phyloP scores from a whole-genome alignment of 805 yeast genomes.

The Yamadazyma endophytica region DNA sequence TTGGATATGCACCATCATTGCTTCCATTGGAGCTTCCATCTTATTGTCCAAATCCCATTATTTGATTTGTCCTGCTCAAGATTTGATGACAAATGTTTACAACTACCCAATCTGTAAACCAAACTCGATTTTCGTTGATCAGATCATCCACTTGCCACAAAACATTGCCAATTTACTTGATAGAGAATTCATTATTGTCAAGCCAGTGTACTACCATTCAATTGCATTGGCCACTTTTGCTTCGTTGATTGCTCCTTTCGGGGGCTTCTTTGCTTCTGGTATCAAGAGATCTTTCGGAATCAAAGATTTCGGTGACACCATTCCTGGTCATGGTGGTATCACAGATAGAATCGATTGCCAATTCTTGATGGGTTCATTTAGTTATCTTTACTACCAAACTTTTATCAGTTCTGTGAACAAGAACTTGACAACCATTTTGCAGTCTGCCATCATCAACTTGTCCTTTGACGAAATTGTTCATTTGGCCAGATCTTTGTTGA shows the following conservation, averaged over 20 bases:
- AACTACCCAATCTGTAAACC: slow-evolving; percentile 69
- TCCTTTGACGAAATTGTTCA: slow-evolving; percentile 60
- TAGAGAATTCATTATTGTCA: slow-evolving; percentile 50
- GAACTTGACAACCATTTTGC: slow-evolving; percentile 71
- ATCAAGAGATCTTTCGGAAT: slow-evolving; percentile 93
- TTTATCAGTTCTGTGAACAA: slow-evolving; percentile 73
- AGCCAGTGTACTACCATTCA: slow-evolving; percentile 90
- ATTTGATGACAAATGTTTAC: slow-evolving; percentile 58
- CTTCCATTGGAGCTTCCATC: slow-evolving; percentile 64
- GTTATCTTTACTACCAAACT: slow-evolving; percentile 88
- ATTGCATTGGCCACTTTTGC: slow-evolving; percentile 88
- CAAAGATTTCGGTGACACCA: slow-evolving; percentile 96
- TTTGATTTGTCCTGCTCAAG: slow-evolving; percentile 83
- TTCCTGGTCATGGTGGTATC: slow-evolving; percentile 98
- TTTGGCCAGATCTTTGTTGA: slow-evolving; percentile 55
- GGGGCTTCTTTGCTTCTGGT: slow-evolving; percentile 98
- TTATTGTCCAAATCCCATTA: slow-evolving; percentile 63
- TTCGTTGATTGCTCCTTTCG: slow-evolving; percentile 95
- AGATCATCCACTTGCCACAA: slow-evolving; percentile 70
- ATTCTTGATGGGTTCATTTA: slow-evolving; percentile 94
- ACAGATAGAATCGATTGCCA: slow-evolving; percentile 98
- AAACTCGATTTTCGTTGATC: slow-evolving; percentile 86
- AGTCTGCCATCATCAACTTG: slow-evolving; percentile 69
- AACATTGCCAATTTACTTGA: slow-evolving; percentile 47
- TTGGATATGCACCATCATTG: slow-evolving; percentile 85